Percentiles rank a stretch among this genome's conserved stretches.
phyloP scores from a whole-genome alignment of 257 asterid genomes.

The Rubia yunnanensis region DNA sequence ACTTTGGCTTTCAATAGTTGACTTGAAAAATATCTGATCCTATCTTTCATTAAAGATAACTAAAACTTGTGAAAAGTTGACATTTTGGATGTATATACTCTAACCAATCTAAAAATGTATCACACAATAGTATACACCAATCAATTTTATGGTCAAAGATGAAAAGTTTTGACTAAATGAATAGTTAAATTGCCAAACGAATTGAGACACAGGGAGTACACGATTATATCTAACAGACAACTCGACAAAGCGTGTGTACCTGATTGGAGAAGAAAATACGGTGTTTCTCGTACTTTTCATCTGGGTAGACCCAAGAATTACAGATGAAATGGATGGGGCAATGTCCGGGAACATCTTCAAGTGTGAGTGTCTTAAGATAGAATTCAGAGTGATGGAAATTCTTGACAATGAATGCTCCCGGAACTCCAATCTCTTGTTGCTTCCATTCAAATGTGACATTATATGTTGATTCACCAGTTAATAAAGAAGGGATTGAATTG shows the following conservation, averaged over 20 bases:
- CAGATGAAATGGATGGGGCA: conserved; percentile 25
- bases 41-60: too few species aligned
- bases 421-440: conserved; percentile 24
- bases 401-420: conserved; percentile 27
- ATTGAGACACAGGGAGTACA: too few species aligned
- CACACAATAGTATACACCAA: too few species aligned
- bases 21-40: too few species aligned
- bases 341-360: conserved; percentile 25
- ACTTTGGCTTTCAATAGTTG: too few species aligned
- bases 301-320: conserved; percentile 33
- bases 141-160: too few species aligned
- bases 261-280: conserved; percentile 34
- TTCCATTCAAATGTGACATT: conserved; percentile 22
- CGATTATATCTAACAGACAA: too few species aligned
- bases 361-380: conserved; percentile 29
- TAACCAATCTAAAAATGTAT: too few species aligned
- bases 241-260: conserved; percentile 11
- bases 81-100: too few species aligned
- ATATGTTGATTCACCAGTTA: conserved; percentile 23
- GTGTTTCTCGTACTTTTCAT: conserved; percentile 19
- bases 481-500: conserved; percentile 5
- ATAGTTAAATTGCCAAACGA: too few species aligned
- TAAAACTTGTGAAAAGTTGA: too few species aligned
- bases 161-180: too few species aligned
- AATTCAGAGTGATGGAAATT: conserved; percentile 26